A percentile compares a stretch with the other conserved stretches of the same genome.
phyloP scores from a whole-genome alignment of 2,329 filamentous ascomycete genomes.

The Drechslerella coelobrocha region DNA sequence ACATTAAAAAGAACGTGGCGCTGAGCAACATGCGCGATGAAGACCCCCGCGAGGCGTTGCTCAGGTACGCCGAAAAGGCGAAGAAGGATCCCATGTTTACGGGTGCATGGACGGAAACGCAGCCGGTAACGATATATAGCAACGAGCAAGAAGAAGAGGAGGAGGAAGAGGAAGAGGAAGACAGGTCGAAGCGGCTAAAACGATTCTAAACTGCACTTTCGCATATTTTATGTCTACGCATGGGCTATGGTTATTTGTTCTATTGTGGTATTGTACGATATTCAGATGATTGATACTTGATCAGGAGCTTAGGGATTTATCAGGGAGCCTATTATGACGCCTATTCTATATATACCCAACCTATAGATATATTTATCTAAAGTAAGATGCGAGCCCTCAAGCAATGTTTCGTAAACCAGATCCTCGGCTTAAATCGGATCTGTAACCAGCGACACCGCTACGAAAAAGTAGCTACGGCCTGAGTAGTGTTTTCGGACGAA shows the following conservation, averaged over 20 bases:
- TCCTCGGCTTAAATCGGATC: too few relatives aligned
- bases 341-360: too few relatives aligned
- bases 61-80: constrained; percentile 93
- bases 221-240: neutral
- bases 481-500: too few relatives aligned
- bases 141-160: constrained; percentile 86
- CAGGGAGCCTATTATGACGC: too few relatives aligned
- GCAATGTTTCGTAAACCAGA: too few relatives aligned
- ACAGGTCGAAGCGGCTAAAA: constrained; percentile 65
- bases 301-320: too few relatives aligned
- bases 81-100: constrained; percentile 95
- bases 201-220: constrained; percentile 24
- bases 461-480: too few relatives aligned
- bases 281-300: neutral
- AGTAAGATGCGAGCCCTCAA: too few relatives aligned
- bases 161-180: constrained; percentile 67
- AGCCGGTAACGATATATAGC: constrained; percentile 89
- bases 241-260: neutral
- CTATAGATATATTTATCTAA: too few relatives aligned
- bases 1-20: constrained; percentile 86
- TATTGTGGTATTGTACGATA: constrained; percentile 23
- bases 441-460: too few relatives aligned
- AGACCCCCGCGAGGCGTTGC: constrained; percentile 87
- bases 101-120: constrained; percentile 87
- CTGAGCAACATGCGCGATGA: constrained; percentile 93